Evolutionary conservation across 768 basidiomycete species (phyloP), one percentile per base, ranked within the genome.

Genomic region (Rhodotorula paludigena): DNA sequence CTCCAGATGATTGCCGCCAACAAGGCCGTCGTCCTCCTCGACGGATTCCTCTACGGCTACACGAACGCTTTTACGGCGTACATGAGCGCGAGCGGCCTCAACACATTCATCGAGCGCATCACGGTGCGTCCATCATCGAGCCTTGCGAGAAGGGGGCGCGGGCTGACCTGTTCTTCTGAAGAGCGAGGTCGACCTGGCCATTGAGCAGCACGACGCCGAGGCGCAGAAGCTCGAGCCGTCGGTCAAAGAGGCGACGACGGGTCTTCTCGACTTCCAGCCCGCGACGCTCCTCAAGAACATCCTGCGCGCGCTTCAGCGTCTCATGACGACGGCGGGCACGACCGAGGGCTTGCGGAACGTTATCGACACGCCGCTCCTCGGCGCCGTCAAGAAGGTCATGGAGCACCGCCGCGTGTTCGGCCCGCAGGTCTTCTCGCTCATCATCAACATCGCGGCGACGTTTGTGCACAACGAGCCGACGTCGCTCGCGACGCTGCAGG

Each of bases 261-360:
- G 86, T 48, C 85, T 86, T 70, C 81, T 96, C 54, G 84, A 89
- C 1, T 85, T 90, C 61, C 81, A 85, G 54, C 85, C 87, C 8
- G 86, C 86, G 33, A 86, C 87, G 45, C 85, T 91, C n/a, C 80
- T 98, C 73, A 96, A 94, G 78, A 87, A 92, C 69, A 85, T 91
- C 16, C 78, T 99, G 39, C 87, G 96, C 36, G 92, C 92, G 1
- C 86, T 94, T 80, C 92, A 96, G 74, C 86, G 96, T 36, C 91
- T 98, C 86, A 96, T 99, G 93, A 90, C 93, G 75, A 88, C 89
- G 0, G 88, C 91, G 1, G 94, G 94, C 15, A 89, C 89, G 7
- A 87, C 92, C 8, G 96, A 99, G 77, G 92, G 93, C 4, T 83
- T 99, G 20, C 86, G 96, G 23, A 93, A 92, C 39, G 81, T 99